These are phyloP conservation scores for Datisca glomerata DNA, from an alignment of 306 rosid species.

Conservation along the genomic window DNA sequence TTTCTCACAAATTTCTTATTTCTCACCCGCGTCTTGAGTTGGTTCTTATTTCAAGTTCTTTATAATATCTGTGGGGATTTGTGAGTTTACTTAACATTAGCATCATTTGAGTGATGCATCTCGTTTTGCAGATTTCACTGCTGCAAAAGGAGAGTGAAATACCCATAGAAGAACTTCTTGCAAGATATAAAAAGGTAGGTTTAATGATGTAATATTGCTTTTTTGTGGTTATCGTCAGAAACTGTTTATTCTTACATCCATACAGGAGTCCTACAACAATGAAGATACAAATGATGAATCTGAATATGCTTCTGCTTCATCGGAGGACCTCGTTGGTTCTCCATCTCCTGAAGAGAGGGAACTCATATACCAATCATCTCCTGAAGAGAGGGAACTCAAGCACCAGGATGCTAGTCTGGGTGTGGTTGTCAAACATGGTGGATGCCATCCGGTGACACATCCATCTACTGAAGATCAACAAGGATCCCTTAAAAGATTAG, in stretches of 20 bases:
- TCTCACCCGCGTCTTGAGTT: too few relatives aligned
- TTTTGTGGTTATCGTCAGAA: slow-evolving; percentile 11
- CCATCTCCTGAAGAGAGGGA: slow-evolving; percentile 33
- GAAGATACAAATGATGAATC: slow-evolving; percentile 43
- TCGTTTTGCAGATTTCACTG: slow-evolving; percentile 53
- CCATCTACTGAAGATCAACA: slow-evolving; percentile 38
- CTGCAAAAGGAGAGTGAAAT: slow-evolving; percentile 86
- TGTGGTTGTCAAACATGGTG: slow-evolving; percentile 41
- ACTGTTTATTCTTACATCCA: slow-evolving; percentile 5
- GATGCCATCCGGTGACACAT: slow-evolving; percentile 20
- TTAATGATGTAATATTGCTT: slow-evolving; percentile 11
- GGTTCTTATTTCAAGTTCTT: too few relatives aligned
- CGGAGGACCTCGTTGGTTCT: slow-evolving; percentile 43
- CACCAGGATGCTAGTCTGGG: slow-evolving; percentile 25
- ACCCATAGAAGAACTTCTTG: slow-evolving; percentile 83
- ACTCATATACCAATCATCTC: too few relatives aligned
- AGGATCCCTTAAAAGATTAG: slow-evolving; percentile 18
- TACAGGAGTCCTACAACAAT: slow-evolving; percentile 33
- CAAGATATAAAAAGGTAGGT: slow-evolving; percentile 91
- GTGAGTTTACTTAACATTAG: too few relatives aligned
- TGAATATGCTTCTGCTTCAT: slow-evolving; percentile 54
- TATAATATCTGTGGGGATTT: slow-evolving; percentile 3
- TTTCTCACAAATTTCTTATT: too few relatives aligned
- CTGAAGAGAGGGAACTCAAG: slow-evolving; percentile 31
- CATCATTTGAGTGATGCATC: slow-evolving; percentile 15